A percentile compares a stretch with the other conserved stretches of the same genome.
phyloP scores from a whole-genome alignment of 768 basidiomycete genomes.

The Favolaschia claudopus region DNA sequence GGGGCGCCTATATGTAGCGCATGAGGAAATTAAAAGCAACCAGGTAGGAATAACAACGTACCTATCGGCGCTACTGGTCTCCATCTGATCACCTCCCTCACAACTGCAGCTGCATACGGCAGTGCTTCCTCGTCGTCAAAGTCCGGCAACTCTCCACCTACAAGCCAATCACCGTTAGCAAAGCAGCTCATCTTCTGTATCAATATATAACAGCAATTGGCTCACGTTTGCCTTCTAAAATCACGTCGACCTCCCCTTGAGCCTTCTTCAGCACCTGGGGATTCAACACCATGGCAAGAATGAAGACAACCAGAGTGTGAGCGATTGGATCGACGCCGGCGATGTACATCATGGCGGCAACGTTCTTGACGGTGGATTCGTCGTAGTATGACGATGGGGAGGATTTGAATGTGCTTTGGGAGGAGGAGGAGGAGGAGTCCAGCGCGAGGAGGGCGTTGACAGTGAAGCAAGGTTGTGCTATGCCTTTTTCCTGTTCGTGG shows the following conservation, averaged over 20 bases:
- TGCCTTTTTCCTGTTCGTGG: neutral
- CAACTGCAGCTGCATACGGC: neutral
- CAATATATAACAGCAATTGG: no score
- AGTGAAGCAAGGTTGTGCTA: neutral
- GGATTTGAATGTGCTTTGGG: neutral
- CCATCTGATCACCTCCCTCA: constrained; percentile 9
- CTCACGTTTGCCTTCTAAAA: no score
- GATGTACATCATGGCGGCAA: neutral
- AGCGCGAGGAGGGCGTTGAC: neutral
- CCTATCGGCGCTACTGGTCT: neutral
- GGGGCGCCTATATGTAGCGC: no score
- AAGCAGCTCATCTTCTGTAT: no score
- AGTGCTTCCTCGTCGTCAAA: neutral
- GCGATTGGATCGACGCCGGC: constrained; percentile 23
- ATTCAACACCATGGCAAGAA: constrained; percentile 35
- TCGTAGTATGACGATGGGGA: neutral
- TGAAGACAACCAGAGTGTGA: constrained; percentile 19
- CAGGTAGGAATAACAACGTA: neutral
- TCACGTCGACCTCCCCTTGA: constrained; percentile 36
- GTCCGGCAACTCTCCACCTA: neutral
- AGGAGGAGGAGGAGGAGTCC: neutral
- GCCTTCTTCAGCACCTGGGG: constrained; percentile 33
- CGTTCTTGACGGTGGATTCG: neutral
- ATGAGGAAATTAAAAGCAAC: no score
- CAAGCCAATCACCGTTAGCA: no score